These are phyloP conservation scores for Hericium erinaceus DNA, from an alignment of 768 basidiomycete genomes.

Conservation along the genomic window DNA sequence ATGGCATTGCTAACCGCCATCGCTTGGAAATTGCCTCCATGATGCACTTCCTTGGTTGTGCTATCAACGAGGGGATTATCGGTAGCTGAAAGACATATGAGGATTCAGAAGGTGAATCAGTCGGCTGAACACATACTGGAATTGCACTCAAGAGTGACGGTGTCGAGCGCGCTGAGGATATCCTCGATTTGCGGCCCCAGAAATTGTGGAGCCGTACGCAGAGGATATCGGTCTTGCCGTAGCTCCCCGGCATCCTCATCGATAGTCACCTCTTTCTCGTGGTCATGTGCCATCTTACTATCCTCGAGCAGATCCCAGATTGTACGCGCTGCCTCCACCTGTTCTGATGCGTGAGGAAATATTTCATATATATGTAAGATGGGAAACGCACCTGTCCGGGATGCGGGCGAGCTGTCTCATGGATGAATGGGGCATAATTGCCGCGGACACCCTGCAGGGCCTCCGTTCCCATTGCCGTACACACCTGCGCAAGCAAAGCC, in stretches of 20 bases:
- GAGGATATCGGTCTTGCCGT: constrained; percentile 71
- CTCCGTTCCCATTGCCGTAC: constrained; percentile 80
- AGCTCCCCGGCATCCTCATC: constrained; percentile 65
- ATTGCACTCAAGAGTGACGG: constrained; percentile 70
- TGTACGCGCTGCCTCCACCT: constrained; percentile 64
- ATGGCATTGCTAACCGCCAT: constrained; percentile 80
- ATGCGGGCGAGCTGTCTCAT: constrained; percentile 67
- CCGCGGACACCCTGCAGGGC: constrained; percentile 66
- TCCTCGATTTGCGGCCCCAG: constrained; percentile 83
- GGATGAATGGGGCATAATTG: constrained; percentile 74
- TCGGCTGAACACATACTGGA: constrained; percentile 45
- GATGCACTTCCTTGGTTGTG: constrained; percentile 54
- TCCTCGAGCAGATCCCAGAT: constrained; percentile 63
- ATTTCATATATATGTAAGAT: neutral
- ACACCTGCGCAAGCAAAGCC: constrained; percentile 55
- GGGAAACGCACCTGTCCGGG: constrained; percentile 54
- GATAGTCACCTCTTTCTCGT: constrained; percentile 68
- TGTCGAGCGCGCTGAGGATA: constrained; percentile 52
- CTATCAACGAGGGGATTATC: constrained; percentile 81
- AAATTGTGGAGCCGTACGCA: constrained; percentile 76
- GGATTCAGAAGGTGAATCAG: neutral
- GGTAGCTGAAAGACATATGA: constrained; percentile 43
- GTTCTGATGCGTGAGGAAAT: neutral
- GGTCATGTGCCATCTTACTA: constrained; percentile 51
- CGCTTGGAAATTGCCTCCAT: constrained; percentile 88